These are phyloP conservation scores for Rhynchosporium graminicola DNA, from an alignment of 2,329 filamentous ascomycete species.

Conservation along the genomic window DNA sequence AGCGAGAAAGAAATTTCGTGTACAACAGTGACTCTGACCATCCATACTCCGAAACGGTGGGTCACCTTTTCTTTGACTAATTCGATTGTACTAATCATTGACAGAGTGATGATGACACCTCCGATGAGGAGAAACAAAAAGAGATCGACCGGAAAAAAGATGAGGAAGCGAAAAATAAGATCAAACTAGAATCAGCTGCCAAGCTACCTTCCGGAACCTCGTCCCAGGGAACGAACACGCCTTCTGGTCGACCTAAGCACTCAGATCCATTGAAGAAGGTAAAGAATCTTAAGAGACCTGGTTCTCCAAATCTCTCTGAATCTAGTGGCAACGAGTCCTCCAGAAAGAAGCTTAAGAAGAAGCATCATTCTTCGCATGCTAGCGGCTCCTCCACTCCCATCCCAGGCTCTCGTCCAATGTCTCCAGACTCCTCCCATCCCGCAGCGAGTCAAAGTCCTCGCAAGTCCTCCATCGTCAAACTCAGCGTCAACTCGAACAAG, in stretches of 20 bases:
- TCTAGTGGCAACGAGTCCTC: conserved; percentile 89
- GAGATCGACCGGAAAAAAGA: conserved; percentile 64
- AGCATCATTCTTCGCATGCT: conserved; percentile 52
- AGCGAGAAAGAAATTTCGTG: conserved; percentile 82
- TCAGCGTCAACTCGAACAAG: conserved; percentile 37
- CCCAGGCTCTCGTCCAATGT: conserved; percentile 42
- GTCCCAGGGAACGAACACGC: conserved; percentile 70
- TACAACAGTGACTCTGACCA: conserved; percentile 74
- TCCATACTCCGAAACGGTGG: conserved; percentile 56
- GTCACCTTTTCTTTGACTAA: conserved; percentile 27
- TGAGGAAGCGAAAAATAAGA: conserved; percentile 57
- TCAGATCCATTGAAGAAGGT: conserved; percentile 52
- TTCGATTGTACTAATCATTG: conserved; percentile 33
- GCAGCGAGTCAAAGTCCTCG: conserved; percentile 29
- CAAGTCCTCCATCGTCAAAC: conserved; percentile 37
- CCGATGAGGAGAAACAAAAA: conserved; percentile 59
- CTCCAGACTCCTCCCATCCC: conserved; percentile 32
- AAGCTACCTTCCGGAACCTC: conserved; percentile 52
- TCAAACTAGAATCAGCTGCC: conserved; percentile 45
- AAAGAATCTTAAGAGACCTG: conserved; percentile 72
- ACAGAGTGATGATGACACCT: conserved; percentile 53
- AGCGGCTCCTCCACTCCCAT: conserved; percentile 60
- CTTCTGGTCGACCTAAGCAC: conserved; percentile 58
- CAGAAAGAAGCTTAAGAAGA: conserved; percentile 77
- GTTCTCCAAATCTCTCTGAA: conserved; percentile 82